Evolutionary conservation across 108 stramenopile species (phyloP), one percentile per base, ranked within the genome.

Genomic region (Skeletonema potamos): DNA sequence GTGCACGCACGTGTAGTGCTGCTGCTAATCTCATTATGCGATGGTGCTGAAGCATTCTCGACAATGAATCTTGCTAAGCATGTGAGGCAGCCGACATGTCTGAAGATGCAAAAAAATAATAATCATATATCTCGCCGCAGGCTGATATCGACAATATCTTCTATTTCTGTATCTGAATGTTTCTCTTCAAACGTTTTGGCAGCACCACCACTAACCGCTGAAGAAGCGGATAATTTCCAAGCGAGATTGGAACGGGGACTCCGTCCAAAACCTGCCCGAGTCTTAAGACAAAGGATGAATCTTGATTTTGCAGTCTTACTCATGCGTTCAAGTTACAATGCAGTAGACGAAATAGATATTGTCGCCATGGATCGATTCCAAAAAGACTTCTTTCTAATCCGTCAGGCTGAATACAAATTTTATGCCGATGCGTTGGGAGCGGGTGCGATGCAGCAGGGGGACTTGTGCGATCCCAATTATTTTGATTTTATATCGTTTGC

Each of bases 401-500:
- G 92, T 29, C 79, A 76, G 17, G 87, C 89, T 13, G 90, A 92
- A 68, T 93, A 92, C 51, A 60, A 89, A 68, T 39, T 68, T 8
- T 96, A 96, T 64, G 66, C 78, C 17, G 78, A 87, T 28, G 15
- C 69, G 11, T 57, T 92, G 2, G 89, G 90, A 6, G 63, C 77
- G 10, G 91, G 91, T 3, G 64, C 85, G 29, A 87, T 90, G 54
- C 70, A 82, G 43, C 89, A 96, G 63, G 95, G 95, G 6, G 90
- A 92, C 44, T 58, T 96, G 34, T 80, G 89, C 0, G 89, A 96
- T 77, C 92, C 95, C 0, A 86, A 86, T 56, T 96, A 96, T 77
- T 96, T 96, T 83, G 95, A 96, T 78, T 93, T 91, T 65, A 93
- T 96, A 48, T 89, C 87, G 0, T 93, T 88, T 82, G 91, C 92